Base-by-base conservation (phyloP, 805 yeast genomes). In the Kodamaea lidongshanica region DNA sequence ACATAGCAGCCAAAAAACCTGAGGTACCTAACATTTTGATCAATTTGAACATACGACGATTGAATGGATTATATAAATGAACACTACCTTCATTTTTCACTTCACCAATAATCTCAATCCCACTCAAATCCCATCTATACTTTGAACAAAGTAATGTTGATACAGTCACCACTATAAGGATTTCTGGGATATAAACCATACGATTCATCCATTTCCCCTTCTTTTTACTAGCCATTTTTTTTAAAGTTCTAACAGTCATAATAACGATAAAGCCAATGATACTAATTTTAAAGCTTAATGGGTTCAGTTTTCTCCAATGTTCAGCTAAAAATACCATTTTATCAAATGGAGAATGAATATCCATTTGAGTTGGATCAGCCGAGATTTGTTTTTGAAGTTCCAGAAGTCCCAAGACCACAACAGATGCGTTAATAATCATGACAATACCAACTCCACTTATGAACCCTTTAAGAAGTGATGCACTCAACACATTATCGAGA, bases 121-220 rank as follows among this genome's bases (percentile, higher is more conserved):
- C 87, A 51, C 29, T 44, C 37, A 25, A 63, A 28, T 67, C 67
- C 63, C 82, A 74, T n/a, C 65, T 52, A 35, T 56, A 63, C 20
- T 40, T 30, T 2, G 53, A 48, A 6, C 83, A 73, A 6, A 81
- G 48, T 3, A 72, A 33, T 0, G 88, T 75, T 0, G 81, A 64
- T 0, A 73, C 45, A 0, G 76, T 58, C 1, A 89, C 87, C n/a
- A 82, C 80, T 4, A 81, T 44, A 34, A 89, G 60, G 21, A 89
- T 88, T 41, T 89, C 97, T 0, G 98, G 97, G 18, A 92, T 54
- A 37, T 80, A 82, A 1, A 77, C 67, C 7, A 74, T 66, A 35
- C 63, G 56, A 20, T 64, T 36, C 32, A 33, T 38, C 34, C 39
- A 29, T 8, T 29, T 42, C 12, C 34, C 38, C 5, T 31, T 28